Base-by-base conservation (phyloP, 2,329 filamentous ascomycete species). In the Raffaelea albimanens region DNA sequence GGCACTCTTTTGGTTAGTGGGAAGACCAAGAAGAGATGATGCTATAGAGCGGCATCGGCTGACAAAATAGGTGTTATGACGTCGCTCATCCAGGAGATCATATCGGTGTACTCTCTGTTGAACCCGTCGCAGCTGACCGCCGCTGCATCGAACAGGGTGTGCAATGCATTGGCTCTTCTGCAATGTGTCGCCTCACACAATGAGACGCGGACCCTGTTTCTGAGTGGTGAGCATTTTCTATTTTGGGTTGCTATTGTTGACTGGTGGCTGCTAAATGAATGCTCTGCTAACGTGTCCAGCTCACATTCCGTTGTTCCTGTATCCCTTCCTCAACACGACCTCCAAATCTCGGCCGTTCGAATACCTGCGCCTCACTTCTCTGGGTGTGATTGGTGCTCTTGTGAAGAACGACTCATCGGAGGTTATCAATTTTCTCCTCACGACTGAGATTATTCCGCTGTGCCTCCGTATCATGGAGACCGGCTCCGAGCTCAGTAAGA, bases 401-500 rank as follows among this genome's bases (percentile, higher is more conserved):
- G 93, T 98, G 51, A 98, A 98, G 76, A 98, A 98, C 61, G 93
- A 98, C 68, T 96, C 90, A 3, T 91, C 87, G 18, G 93, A 97
- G 61, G 93, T 97, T 51, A 98, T 98, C 72, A 97, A 97, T 72
- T 98, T 98, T 64, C 83, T 98, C 46, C 76, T 98, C 43, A 97
- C 93, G 2, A 98, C 93, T 25, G 93, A 98, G 68, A 98, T 98
- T 57, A 98, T 98, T 50, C 93, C 93, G 10, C 79, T 98, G 13
- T 98, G 93, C 65, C 82, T 98, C 40, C 83, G 93, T 52, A 98
- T 98, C 61, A 98, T 98, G 93, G 93, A 98, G 71, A 98, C 93
- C 0, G 93, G 93, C 44, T 96, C 90, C 1, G 93, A 98, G 67
- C 77, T 98, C 51, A 96, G 89, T 73, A 98, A 98, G 73, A 98